Conservation (phyloP, 2,329 filamentous ascomycete genomes). For the Colletotrichum godetiae region DNA sequence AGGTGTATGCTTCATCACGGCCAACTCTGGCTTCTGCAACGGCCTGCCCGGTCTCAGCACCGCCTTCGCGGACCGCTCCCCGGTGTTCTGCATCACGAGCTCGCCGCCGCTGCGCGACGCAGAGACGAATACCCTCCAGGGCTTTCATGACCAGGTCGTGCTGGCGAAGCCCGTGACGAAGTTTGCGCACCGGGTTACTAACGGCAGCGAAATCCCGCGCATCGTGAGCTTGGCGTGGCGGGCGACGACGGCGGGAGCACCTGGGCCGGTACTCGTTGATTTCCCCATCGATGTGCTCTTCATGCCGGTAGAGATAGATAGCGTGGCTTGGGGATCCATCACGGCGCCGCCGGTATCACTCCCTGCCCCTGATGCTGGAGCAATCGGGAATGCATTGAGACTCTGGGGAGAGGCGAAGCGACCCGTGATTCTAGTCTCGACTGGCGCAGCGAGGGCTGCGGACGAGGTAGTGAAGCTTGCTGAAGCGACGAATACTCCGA, state of each 20-base stretch:
- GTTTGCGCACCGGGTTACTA: constrained; percentile 8
- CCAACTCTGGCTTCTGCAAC: constrained; percentile 24
- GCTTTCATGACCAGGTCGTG: constrained; percentile 22
- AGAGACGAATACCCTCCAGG: constrained; percentile 20
- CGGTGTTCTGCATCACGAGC: constrained; percentile 22
- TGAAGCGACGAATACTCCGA: constrained; percentile 5
- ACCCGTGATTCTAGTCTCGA: constrained; percentile 12
- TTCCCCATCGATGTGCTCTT: constrained; percentile 19
- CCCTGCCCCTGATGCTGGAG: background rate
- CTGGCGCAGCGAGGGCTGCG: constrained; percentile 2
- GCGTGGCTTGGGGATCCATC: constrained; percentile 9
- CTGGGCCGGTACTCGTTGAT: constrained; percentile 21
- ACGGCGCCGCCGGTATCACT: background rate
- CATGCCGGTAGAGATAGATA: background rate
- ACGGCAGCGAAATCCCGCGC: constrained; percentile 9
- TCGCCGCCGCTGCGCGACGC: constrained; percentile 16
- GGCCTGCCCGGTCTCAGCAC: constrained; percentile 12
- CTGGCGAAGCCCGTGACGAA: constrained; percentile 20
- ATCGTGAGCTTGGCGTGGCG: constrained; percentile 22
- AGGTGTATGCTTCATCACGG: constrained; percentile 19
- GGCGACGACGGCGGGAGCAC: constrained; percentile 14
- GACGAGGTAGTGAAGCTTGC: constrained; percentile 1
- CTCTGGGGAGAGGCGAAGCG: constrained; percentile 5
- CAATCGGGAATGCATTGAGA: background rate
- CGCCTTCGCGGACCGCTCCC: constrained; percentile 19